Evolutionary conservation across 805 yeast species (phyloP).

Genomic region (Groenewaldozyma tartarivorans): DNA sequence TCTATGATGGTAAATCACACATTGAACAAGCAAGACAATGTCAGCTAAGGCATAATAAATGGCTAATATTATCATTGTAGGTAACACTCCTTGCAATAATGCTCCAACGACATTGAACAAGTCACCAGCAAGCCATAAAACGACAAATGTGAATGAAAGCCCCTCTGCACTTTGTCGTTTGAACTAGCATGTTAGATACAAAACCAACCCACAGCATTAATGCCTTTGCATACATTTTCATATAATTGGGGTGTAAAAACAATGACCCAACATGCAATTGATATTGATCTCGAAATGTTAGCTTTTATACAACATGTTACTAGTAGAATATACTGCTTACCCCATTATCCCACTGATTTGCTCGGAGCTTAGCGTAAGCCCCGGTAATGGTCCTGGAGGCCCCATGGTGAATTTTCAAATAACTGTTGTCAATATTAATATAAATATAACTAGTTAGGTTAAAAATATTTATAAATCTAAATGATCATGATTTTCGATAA

Average conservation of each 20-base stretch:
- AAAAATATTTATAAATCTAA: no score
- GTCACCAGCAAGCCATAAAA: conserved; percentile 90
- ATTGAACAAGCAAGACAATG: conserved; percentile 71
- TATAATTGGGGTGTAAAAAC: conserved; percentile 96
- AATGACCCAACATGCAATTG: conserved; percentile 95
- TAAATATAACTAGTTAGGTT: not conserved
- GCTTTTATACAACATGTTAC: not conserved
- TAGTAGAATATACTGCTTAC: conserved; percentile 13
- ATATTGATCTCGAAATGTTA: conserved; percentile 47
- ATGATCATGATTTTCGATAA: no score
- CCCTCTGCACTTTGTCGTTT: conserved; percentile 83
- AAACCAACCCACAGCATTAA: not conserved
- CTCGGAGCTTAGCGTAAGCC: conserved; percentile 11
- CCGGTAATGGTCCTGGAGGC: no score
- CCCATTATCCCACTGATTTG: conserved; percentile 73
- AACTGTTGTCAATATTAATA: not conserved
- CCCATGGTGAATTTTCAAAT: not conserved
- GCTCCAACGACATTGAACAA: conserved; percentile 90
- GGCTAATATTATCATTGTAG: conserved; percentile 90
- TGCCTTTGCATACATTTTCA: conserved; percentile 45
- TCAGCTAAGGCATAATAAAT: conserved; percentile 91
- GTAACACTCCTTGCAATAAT: conserved; percentile 76
- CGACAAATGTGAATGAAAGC: conserved; percentile 72
- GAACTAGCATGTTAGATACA: conserved; percentile 30
- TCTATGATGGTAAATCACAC: conserved; percentile 66